Evolutionary conservation across 495 filamentous ascomycete genomes (phyloP), one percentile per base, ranked within the genome.

Genomic region (Bryoglossum gracile): DNA sequence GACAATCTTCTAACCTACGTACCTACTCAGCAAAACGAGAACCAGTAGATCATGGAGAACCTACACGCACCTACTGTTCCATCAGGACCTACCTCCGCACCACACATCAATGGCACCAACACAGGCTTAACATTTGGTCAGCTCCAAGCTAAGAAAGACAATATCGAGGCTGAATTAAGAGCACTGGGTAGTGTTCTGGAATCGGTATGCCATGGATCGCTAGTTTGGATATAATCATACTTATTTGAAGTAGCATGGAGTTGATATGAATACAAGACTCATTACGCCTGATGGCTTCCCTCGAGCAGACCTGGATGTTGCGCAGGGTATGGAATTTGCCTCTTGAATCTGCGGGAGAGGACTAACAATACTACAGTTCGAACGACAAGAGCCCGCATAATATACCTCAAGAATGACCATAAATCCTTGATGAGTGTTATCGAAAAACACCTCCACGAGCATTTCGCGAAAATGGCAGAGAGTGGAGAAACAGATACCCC

Each of bases 251-350:
- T 53, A 95, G 92, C 92, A 97, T 66, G 81, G 82, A 33, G 92
- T 95, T 36, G 83, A 83, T 51, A 97, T 99, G 94, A 85, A 81
- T 62, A 95, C 94, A 2, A 71, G 76, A 35, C 72, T 99, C 39
- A 86, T 86, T 3, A 96, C 94, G 2, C 80, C 83, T 46, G 94
- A 99, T 67, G 94, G 91, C 41, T 99, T 85, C 63, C 94, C 94
- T 25, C 78, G 94, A 57, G 81, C 83, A 53, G 94, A 99, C 64
- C 81, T 99, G 46, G 94, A 99, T 63, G 83, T 99, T 53, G 86
- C 94, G 24, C 90, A 95, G 68, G 94, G 88, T 92, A 81, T 58
- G 36, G 19, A 8, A 17, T 30, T 13, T 14, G 6, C 11, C 18
- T 40, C 14, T 10, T 18, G 13, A 5, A 40, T 19, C 32, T 36